Evolutionary conservation across 176 grass and related monocot genomes (phyloP).

Genomic region (Eleusine coracana): DNA sequence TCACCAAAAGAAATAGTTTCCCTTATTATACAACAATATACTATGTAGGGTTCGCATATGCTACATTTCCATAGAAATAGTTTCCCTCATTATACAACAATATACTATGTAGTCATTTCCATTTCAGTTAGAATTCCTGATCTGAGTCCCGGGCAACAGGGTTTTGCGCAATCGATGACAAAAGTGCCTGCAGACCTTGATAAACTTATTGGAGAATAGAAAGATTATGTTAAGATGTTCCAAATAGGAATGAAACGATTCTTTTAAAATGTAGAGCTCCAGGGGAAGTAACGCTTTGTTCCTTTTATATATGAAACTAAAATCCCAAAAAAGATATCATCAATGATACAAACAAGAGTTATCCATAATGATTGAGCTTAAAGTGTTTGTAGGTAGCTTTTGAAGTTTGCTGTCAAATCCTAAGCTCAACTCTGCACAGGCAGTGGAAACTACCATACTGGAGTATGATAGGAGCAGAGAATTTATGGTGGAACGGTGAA

Average conservation of each 20-base stretch:
- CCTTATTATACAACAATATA: too few relatives aligned
- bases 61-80: neutral
- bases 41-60: constrained; percentile 11
- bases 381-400: neutral
- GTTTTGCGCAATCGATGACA: neutral
- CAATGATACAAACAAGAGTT: neutral
- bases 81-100: neutral
- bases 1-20: neutral
- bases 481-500: too few relatives aligned
- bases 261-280: too few relatives aligned
- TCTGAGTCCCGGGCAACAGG: neutral
- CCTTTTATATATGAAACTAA: neutral
- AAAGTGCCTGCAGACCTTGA: neutral
- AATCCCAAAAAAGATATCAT: neutral
- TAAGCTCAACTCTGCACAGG: neutral
- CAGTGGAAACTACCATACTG: too few relatives aligned
- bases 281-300: too few relatives aligned
- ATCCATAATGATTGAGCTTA: neutral
- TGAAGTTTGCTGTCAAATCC: neutral
- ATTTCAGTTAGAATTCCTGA: neutral
- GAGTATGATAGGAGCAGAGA: too few relatives aligned
- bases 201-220: neutral
- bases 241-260: neutral
- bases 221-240: neutral
- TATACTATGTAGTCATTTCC: neutral